Conservation (phyloP, 805 yeast genomes). For the Candida chauliodis region DNA sequence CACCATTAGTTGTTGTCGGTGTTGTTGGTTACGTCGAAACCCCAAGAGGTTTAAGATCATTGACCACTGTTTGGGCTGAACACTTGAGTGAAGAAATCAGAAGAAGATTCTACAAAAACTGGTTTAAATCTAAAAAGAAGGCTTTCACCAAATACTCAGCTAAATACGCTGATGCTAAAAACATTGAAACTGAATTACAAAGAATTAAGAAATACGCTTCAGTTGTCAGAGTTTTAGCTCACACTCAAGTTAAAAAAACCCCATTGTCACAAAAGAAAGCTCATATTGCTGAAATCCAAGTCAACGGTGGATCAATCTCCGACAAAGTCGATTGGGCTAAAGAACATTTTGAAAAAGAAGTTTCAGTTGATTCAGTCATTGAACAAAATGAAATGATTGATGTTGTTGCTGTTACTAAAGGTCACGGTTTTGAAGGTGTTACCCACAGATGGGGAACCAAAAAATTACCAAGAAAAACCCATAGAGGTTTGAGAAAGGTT, state of each 20-base stretch:
- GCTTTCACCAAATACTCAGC: conserved; percentile 99
- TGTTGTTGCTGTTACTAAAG: conserved; percentile 99
- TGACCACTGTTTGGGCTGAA: conserved; percentile 99
- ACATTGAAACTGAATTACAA: conserved; percentile 93
- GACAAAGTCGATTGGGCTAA: conserved; percentile 99
- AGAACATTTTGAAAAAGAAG: conserved; percentile 99
- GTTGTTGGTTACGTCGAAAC: conserved; percentile 99
- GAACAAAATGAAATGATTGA: conserved; percentile 99
- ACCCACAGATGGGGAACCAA: conserved; percentile 99
- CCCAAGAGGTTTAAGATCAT: conserved; percentile 99
- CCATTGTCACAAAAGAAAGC: conserved; percentile 99
- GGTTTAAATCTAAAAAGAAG: conserved; percentile 99
- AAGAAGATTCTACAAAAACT: conserved; percentile 99
- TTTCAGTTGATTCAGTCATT: conserved; percentile 90
- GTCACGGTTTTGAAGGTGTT: conserved; percentile 99
- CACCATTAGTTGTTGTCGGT: conserved; percentile 98
- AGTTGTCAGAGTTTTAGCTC: conserved; percentile 98
- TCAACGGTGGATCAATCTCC: conserved; percentile 98
- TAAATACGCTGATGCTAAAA: conserved; percentile 91
- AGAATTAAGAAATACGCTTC: conserved; percentile 98
- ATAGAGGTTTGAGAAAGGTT: conserved; percentile 99
- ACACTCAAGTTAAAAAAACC: conserved; percentile 99
- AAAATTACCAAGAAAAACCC: conserved; percentile 99
- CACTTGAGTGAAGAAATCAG: conserved; percentile 98
- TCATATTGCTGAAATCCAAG: conserved; percentile 98